Evolutionary conservation across 148 eudicot genomes (phyloP), one percentile per base, ranked within the genome.

Genomic region (Camellia granthamiana): DNA sequence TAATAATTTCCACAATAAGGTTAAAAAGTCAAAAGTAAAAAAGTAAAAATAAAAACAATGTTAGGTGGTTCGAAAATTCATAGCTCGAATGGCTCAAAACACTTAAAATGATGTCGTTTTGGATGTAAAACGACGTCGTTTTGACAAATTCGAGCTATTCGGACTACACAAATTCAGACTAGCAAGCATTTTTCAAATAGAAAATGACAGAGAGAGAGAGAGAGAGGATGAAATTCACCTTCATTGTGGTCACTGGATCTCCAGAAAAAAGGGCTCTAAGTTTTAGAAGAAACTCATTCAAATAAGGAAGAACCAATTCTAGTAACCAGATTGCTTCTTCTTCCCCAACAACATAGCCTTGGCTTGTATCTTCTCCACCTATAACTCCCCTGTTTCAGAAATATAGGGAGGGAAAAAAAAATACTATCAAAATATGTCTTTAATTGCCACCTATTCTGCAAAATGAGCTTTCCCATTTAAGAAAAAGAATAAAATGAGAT

Each of bases 201-300:
- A 30, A 30, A 30, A 74, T 16, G 69, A 12, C 4, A 55, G 73
- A 65, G 52, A 9, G 46, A 30, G 38, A 30, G 11, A 70, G 51
- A 15, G 23, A 9, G 55, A 58, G 65, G 3, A 3, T 42, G 62
- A 72, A 43, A 78, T 61, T 69, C 8, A 91, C 97, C 97, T 93
- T 93, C 95, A 93, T 88, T 69, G 97, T 93, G 71, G 88, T 89
- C 14, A 88, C 86, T 83, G 97, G 97, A 84, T 93, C 97, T 78
- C 97, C 97, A 79, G 92, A 89, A 77, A 93, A 93, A 68, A 93
- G 87, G 51, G 85, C 88, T 83, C 80, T 93, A 23, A 93, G 63
- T 68, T 90, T 90, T 44, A 85, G 54, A 38, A 93, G 89, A 74
- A 84, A 88, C 79, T 93, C 97, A 84, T 93, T 93, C 46, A 93